Base-by-base conservation (phyloP, 2,329 filamentous ascomycete genomes). In the Epichloe brachyelytri region DNA sequence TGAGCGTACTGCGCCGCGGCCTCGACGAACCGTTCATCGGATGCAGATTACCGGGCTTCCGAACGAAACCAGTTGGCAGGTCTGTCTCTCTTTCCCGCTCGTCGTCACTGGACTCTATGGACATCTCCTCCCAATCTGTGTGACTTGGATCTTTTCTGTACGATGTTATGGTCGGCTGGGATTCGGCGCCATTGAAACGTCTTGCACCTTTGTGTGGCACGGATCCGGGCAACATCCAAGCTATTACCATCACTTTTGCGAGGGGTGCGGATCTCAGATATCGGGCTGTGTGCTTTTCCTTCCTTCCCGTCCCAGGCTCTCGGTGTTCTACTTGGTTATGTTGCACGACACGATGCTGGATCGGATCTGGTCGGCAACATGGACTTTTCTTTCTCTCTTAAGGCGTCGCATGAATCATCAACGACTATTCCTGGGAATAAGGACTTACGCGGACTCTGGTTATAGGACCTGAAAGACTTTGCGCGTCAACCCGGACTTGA, bases 31-130 rank as follows among this genome's bases (percentile, higher is more conserved):
- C 60, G 83, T 89, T 60, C 89, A 90, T 71, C 86, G 93, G 69
- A 97, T 98, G 93, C 85, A 91, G 71, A 94, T 98, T 66, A 86
- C 87, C 76, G 91, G 90, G 76, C 88, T 98, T 71, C 90, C 91
- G 68, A 83, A 82, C 74, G 91, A 97, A 78, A 98, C 93, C 78
- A 96, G 90, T 82, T 98, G 93, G 93, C 93, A 98, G 93, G 93
- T 98, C 85, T 93, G 93, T 86, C 75, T 68, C 67, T 68, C 70
- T 48, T 76, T 75, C 75, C 75, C 73, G 72, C 79, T 77, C 67
- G 63, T 77, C 75, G 68, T 69, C 66, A 65, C 64, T 69, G 70
- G 70, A 70, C 60, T 64, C 65, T 60, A 64, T 63, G 70, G 69
- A 70, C 59, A 49, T 53, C 50, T 51, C 55, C 58, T 57, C 51